phyloP scores from a whole-genome alignment of 805 yeast genomes.

The Spathaspora boniae region DNA sequence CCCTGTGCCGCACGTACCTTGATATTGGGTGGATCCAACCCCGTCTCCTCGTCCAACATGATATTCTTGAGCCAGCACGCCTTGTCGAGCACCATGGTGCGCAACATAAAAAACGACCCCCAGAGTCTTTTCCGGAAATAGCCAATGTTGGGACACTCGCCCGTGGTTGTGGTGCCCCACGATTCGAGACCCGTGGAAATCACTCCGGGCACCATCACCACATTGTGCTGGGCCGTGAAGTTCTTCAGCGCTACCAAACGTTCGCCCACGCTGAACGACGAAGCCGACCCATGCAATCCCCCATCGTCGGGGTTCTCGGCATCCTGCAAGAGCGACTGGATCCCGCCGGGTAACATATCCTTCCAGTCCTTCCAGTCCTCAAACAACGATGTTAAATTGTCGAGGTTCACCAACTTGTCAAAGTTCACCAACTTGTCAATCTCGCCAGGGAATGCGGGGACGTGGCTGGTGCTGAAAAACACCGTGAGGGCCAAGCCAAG shows the following conservation, averaged over 20 bases:
- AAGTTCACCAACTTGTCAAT: slow-evolving; percentile 49
- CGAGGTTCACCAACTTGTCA: slow-evolving; percentile 50
- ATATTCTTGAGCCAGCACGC: slow-evolving; percentile 91
- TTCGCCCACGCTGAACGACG: slow-evolving; percentile 85
- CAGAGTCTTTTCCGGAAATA: slow-evolving; percentile 91
- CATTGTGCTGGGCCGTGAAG: slow-evolving; percentile 63
- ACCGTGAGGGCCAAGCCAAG: slow-evolving; percentile 66
- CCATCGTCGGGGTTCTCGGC: slow-evolving; percentile 35
- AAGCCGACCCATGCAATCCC: slow-evolving; percentile 54
- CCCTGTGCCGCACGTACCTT: slow-evolving; percentile 91
- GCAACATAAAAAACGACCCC: slow-evolving; percentile 96
- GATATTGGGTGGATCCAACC: slow-evolving; percentile 84
- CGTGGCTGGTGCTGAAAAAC: slow-evolving; percentile 45
- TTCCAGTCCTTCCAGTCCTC: slow-evolving; percentile 69
- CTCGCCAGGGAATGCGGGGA: slow-evolving; percentile 40
- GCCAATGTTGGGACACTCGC: slow-evolving; percentile 75
- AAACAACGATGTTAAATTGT: slow-evolving; percentile 25
- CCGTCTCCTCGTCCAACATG: slow-evolving; percentile 85
- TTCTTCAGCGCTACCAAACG: slow-evolving; percentile 50
- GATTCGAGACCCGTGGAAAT: slow-evolving; percentile 92
- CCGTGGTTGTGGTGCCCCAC: slow-evolving; percentile 78
- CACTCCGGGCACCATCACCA: slow-evolving; percentile 93
- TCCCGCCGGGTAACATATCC: slow-evolving; percentile 62
- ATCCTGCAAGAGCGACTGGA: slow-evolving; percentile 58
- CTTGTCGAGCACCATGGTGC: slow-evolving; percentile 89